Evolutionary conservation across 116 monocot species (phyloP).

Genomic region (Thalassia testudinum): DNA sequence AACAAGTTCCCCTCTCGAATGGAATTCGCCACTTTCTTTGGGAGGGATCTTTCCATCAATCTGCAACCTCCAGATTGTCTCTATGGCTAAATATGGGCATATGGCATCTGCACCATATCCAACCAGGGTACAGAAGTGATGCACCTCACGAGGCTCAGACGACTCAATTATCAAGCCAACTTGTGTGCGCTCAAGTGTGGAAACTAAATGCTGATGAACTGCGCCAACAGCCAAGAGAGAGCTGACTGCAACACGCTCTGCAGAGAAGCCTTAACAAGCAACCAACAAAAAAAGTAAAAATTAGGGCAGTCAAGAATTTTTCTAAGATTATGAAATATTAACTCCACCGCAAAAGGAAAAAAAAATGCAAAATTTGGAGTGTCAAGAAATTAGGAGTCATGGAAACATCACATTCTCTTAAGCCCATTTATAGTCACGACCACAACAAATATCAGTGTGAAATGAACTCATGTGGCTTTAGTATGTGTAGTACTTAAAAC

Average conservation of each 20-base stretch:
- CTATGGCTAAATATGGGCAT: constrained; percentile 92
- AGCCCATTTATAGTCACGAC: too few relatives aligned
- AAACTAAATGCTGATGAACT: constrained; percentile 94
- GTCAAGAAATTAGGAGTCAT: too few relatives aligned
- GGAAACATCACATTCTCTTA: too few relatives aligned
- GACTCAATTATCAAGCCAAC: constrained; percentile 86
- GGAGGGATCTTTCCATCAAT: constrained; percentile 91
- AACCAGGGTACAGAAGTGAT: constrained; percentile 97
- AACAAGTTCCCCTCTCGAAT: constrained; percentile 61
- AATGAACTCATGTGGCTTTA: too few relatives aligned
- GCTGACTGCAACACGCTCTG: constrained; percentile 80
- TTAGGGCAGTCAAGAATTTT: too few relatives aligned
- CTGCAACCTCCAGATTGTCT: constrained; percentile 85
- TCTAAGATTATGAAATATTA: too few relatives aligned
- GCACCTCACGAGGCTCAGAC: constrained; percentile 98
- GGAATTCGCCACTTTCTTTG: constrained; percentile 42
- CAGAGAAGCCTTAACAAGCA: constrained; percentile 53
- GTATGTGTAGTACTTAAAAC: too few relatives aligned
- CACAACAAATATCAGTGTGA: too few relatives aligned
- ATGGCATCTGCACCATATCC: constrained; percentile 98
- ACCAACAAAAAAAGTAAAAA: too few relatives aligned
- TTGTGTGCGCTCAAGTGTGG: constrained; percentile 78
- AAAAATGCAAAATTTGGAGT: too few relatives aligned
- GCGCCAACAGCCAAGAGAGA: constrained; percentile 97
- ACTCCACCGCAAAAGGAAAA: too few relatives aligned